Base-by-base conservation (phyloP, 768 basidiomycete genomes). In the Kwoniella heveanensis region DNA sequence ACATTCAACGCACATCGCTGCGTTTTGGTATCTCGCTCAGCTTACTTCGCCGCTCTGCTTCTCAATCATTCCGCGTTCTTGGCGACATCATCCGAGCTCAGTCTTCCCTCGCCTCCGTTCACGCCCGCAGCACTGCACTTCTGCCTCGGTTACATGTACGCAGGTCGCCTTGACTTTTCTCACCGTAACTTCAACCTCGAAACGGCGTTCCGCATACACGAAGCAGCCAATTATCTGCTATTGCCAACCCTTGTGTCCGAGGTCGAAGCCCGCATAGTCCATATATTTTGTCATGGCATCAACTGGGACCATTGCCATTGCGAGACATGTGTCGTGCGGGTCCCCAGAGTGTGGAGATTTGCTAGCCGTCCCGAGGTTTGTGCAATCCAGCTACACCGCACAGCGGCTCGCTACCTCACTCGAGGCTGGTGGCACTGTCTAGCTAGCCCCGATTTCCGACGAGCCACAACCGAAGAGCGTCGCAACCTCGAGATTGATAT, bases 71-170 rank as follows among this genome's bases (percentile, higher is more conserved):
- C 89, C 85, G 80, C 81, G 9, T 80, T 85, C 54, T 77, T 21
- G 8, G 17, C 59, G 6, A 30, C 19, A 0, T 52, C 49, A 1
- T 66, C 61, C 22, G 74, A 74, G 52, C 69, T 96, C 12, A 86
- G 84, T 0, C 85, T 97, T 5, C 91, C 91, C 1, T 91, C 89
- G 0, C 93, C 95, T 0, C 93, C 94, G 0, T 98, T 98, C 80
- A 95, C 95, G 0, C 91, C 94, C 0, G 90, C 94, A 1, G 90
- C 92, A 0, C 83, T 96, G 4, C 91, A 95, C 77, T 97, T 97
- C 78, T 91, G 91, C 39, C 85, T 97, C 51, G 92, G 92, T 2
- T 97, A 89, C 81, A 87, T 98, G 50, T 98, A 98, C 75, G 91
- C 92, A 4, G 96, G 95, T 47, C 95, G 92, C 3, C 88, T 98